Evolutionary conservation across 2,329 filamentous ascomycete species (phyloP).

Genomic region (Microthyrium microscopicum): DNA sequence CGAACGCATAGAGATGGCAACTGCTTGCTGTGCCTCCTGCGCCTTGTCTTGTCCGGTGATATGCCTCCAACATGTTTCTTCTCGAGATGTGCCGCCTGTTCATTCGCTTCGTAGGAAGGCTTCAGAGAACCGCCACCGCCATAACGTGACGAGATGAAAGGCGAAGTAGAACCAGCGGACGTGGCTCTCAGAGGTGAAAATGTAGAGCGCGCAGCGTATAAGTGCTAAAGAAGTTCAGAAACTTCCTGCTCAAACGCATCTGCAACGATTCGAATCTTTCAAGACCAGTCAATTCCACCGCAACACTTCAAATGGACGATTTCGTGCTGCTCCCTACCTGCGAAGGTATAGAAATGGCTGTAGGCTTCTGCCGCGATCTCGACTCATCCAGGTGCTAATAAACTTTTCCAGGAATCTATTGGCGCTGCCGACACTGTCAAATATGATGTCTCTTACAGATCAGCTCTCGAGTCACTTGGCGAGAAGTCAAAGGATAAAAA

Average conservation of each 20-base stretch:
- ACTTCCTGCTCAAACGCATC: slow-evolving; percentile 2
- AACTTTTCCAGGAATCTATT: slow-evolving; percentile 3
- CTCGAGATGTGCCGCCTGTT: slow-evolving; percentile 4
- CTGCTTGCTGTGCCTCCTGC: too few relatives aligned
- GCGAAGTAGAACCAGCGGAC: too few relatives aligned
- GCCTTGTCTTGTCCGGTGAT: neutral
- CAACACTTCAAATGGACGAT: too few relatives aligned
- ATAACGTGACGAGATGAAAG: too few relatives aligned
- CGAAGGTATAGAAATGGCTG: neutral
- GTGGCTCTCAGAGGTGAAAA: slow-evolving; percentile 1
- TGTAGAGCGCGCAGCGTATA: slow-evolving; percentile 3
- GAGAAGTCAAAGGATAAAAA: slow-evolving; percentile 3
- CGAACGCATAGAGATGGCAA: slow-evolving; percentile 3
- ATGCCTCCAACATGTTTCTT: slow-evolving; percentile 4
- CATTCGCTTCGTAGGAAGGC: slow-evolving; percentile 1
- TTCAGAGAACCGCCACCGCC: slow-evolving; percentile 3
- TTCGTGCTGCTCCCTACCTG: slow-evolving; percentile 2
- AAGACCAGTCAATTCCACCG: too few relatives aligned
- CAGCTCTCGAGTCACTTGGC: slow-evolving; percentile 2
- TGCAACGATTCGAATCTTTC: neutral
- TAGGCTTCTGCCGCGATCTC: slow-evolving; percentile 1
- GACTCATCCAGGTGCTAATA: slow-evolving; percentile 1
- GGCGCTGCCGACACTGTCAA: neutral
- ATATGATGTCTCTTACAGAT: neutral
- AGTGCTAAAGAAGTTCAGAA: slow-evolving; percentile 2